Evolutionary conservation across 1,284 basidiomycete genomes (phyloP), one percentile per base, ranked within the genome.

Genomic region (Moesziomyces globuligerus): DNA sequence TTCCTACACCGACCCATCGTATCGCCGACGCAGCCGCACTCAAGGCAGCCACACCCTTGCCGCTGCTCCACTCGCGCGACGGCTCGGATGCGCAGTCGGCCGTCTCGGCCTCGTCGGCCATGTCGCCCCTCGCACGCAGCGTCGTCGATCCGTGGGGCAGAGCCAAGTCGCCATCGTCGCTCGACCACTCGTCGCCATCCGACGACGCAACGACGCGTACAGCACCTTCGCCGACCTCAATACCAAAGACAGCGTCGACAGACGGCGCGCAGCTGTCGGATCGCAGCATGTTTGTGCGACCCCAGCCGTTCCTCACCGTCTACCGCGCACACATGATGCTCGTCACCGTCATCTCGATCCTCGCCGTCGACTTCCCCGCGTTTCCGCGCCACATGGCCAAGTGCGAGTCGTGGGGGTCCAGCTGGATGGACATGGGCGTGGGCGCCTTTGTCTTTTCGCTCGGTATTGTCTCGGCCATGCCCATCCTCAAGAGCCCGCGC

Each of bases 311-410:
- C 44, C 83, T 99, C 53, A 92, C 93, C 8, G 89, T 91, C 0
- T 98, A 96, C 81, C 86, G 96, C 44, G 89, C 94, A 2, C 92
- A 98, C 80, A 94, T 98, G 92, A 90, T 98, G 87, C 84, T 97
- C 29, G 88, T 98, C 86, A 98, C 96, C 0, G 84, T 91, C 38
- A 86, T 96, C 40, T 90, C 89, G 37, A 98, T 99, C 65, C 87
- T 98, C 8, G 95, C 96, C 0, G 95, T 98, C 44, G 96, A 99
- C 80, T 99, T 99, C 78, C 66, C 67, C 18, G 86, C 95, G 23
- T 98, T 98, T 78, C 95, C 95, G 0, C 87, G 96, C 13, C 84
- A 84, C 8, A 86, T 96, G 46, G 93, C 90, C 10, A 99, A 98
- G 81, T 95, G 93, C 78, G 94, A 98, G 84, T 90, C 91, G 0